These are phyloP conservation scores for Purpureocillium lavendulum DNA, from an alignment of 2,329 filamentous ascomycete species.

Conservation along the genomic window DNA sequence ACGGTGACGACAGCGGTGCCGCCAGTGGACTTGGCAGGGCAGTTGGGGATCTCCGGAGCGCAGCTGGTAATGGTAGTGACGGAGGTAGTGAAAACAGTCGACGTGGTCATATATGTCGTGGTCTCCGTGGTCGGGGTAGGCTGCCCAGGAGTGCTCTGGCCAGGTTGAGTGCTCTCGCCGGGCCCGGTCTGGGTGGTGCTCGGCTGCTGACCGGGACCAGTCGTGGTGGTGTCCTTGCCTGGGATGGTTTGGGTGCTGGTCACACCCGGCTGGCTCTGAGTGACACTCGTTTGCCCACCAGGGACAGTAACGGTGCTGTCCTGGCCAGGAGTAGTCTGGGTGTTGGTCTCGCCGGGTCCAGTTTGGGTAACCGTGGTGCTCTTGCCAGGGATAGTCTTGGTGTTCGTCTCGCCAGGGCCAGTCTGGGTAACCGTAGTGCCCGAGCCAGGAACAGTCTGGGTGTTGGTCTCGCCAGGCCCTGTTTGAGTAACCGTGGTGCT, in stretches of 20 bases:
- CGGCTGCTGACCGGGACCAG: conserved; percentile 2
- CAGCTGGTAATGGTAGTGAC: conserved; percentile 43
- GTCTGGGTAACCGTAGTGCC: too few species aligned
- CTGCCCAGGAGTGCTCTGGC: conserved; percentile 4
- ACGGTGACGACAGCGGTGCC: conserved; percentile 41
- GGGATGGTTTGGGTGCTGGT: conserved; percentile 8
- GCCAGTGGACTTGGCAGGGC: conserved; percentile 36
- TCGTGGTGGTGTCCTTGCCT: background rate
- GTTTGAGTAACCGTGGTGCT: too few species aligned
- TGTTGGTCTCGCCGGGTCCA: too few species aligned
- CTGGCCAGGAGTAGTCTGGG: too few species aligned
- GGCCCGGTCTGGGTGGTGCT: background rate
- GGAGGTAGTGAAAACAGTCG: conserved; percentile 42
- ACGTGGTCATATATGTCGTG: conserved; percentile 35
- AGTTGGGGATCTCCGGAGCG: conserved; percentile 36
- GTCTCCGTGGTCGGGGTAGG: conserved; percentile 8
- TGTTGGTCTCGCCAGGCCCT: too few species aligned
- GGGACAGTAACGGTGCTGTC: too few species aligned
- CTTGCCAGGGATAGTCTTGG: too few species aligned
- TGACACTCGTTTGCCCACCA: too few species aligned
- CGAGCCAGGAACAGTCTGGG: too few species aligned
- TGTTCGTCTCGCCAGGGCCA: too few species aligned
- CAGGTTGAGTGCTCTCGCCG: conserved; percentile 3
- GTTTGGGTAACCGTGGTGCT: too few species aligned
- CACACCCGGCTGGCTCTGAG: too few species aligned